These are phyloP conservation scores for Cordyceps pruinosa DNA, from an alignment of 2,329 filamentous ascomycete genomes.

Conservation along the genomic window DNA sequence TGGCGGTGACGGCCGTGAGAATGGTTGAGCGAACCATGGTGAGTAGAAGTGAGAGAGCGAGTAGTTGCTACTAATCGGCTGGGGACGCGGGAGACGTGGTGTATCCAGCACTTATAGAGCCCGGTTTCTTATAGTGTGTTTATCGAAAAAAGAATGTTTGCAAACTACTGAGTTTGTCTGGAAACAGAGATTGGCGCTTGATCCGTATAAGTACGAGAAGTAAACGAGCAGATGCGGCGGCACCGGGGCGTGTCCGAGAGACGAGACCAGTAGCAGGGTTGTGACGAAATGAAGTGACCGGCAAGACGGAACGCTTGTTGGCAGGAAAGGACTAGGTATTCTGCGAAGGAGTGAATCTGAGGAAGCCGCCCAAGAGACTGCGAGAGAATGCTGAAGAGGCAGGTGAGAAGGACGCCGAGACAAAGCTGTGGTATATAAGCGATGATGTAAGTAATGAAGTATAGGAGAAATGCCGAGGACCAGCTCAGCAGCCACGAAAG, in stretches of 20 bases:
- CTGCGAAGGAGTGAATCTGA: neutral
- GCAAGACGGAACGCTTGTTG: neutral
- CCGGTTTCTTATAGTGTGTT: neutral
- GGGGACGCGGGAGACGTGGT: neutral
- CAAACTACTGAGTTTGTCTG: neutral
- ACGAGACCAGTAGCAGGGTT: neutral
- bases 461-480: neutral
- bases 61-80: too few species aligned
- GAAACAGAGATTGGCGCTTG: neutral
- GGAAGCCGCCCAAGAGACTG: neutral
- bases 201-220: neutral
- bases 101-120: neutral
- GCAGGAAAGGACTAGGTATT: neutral
- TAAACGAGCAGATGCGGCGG: neutral
- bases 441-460: neutral
- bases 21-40: conserved; percentile 21
- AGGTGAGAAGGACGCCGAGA: neutral
- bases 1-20: conserved; percentile 23
- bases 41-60: neutral
- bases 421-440: neutral
- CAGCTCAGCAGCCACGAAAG: neutral
- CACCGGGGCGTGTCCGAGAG: neutral
- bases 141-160: neutral
- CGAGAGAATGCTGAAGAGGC: neutral
- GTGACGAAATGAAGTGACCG: neutral